A percentile compares a stretch with the other conserved stretches of the same genome.
Evolutionary conservation across 23 red algal species (phyloP).

Genomic region (Gracilaria gracilis): DNA sequence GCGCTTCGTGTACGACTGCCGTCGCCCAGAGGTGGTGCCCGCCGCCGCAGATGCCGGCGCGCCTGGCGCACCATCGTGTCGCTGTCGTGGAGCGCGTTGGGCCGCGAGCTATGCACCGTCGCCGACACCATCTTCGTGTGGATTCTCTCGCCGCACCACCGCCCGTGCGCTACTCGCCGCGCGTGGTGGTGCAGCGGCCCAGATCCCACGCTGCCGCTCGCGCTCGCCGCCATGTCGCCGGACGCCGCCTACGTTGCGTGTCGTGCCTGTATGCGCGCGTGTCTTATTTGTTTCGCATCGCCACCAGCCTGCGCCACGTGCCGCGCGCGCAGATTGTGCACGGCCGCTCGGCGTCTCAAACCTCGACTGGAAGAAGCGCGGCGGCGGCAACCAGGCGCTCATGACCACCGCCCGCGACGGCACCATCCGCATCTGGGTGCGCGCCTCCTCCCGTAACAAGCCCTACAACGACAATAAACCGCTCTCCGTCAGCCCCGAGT

Average conservation of each 20-base stretch:
- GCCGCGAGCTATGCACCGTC: slow-evolving; percentile 50
- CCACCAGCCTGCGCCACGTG: neutral
- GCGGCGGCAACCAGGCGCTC: slow-evolving; percentile 86
- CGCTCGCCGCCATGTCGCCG: slow-evolving; percentile 46
- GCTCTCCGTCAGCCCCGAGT: slow-evolving; percentile 34
- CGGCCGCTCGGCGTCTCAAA: slow-evolving; percentile 74
- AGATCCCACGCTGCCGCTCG: slow-evolving; percentile 19
- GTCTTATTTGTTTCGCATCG: slow-evolving; percentile 30
- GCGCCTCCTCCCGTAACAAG: slow-evolving; percentile 13
- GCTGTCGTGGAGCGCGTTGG: slow-evolving; percentile 35
- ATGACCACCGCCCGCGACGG: slow-evolving; percentile 86
- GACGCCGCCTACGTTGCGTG: slow-evolving; percentile 26
- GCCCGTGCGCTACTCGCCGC: slow-evolving; percentile 25
- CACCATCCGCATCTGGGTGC: slow-evolving; percentile 77
- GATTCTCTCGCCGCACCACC: slow-evolving; percentile 25
- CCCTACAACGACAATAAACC: neutral
- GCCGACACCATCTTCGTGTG: slow-evolving; percentile 62
- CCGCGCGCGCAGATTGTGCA: slow-evolving; percentile 62
- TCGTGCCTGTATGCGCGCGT: slow-evolving; percentile 35
- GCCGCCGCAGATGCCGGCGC: neutral
- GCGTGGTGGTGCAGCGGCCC: neutral
- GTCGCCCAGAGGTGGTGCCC: slow-evolving; percentile 23
- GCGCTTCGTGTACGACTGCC: slow-evolving; percentile 22
- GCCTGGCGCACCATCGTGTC: neutral
- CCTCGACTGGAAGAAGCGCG: slow-evolving; percentile 82